Conservation (phyloP, 2,329 filamentous ascomycete genomes). For the Corinectria fuckeliana region DNA sequence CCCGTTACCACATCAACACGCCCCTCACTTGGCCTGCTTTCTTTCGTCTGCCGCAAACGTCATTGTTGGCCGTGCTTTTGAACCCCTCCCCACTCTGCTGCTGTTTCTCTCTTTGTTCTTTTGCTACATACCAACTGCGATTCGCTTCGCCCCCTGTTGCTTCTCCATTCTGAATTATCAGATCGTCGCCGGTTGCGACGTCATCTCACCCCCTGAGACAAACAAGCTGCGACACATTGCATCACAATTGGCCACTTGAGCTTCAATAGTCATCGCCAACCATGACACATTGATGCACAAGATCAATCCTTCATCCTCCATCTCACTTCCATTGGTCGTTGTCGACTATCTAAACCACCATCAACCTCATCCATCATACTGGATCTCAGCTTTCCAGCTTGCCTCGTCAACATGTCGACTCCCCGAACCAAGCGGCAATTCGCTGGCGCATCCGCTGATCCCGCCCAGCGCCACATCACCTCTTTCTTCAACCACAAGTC, state of each 20-base stretch:
- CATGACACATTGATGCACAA: neutral
- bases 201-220: conserved; percentile 14
- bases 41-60: conserved; percentile 15
- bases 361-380: neutral
- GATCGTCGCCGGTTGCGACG: conserved; percentile 3
- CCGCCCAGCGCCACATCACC: conserved; percentile 67
- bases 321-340: neutral
- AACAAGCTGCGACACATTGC: neutral
- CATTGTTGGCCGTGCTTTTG: conserved; percentile 10
- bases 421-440: conserved; percentile 67
- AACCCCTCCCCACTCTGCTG: conserved; percentile 29
- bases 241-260: neutral
- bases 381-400: neutral
- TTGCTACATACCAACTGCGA: neutral
- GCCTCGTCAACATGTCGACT: conserved; percentile 53
- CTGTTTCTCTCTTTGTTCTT: neutral
- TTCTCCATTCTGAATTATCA: neutral
- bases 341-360: neutral
- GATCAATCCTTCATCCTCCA: neutral
- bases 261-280: neutral
- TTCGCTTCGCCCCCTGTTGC: neutral
- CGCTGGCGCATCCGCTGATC: conserved; percentile 63
- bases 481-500: conserved; percentile 61
- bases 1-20: conserved; percentile 18
- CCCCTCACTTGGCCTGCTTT: conserved; percentile 4